These are phyloP conservation scores for Solanum bulbocastanum DNA, from an alignment of 257 asterid species.

Conservation along the genomic window DNA sequence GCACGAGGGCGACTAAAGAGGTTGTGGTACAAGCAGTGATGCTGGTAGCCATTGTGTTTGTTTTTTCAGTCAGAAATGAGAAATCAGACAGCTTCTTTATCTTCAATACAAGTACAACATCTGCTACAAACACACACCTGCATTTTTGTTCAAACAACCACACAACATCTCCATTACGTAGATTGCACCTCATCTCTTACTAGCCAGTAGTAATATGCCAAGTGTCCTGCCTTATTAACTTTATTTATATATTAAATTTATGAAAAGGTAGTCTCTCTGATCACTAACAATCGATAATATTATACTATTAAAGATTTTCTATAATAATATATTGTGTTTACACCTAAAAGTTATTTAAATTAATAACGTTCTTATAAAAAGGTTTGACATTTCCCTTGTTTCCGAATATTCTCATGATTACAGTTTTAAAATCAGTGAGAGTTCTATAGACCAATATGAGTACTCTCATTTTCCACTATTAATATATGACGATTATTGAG, in stretches of 20 bases:
- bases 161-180: background rate
- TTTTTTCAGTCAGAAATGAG: background rate
- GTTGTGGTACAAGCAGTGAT: slow-evolving; percentile 50
- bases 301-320: no score
- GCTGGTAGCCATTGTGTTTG: slow-evolving; percentile 48
- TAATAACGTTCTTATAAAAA: no score
- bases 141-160: background rate
- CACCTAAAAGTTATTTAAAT: no score
- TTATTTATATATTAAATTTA: no score
- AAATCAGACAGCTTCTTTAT: background rate
- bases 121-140: background rate
- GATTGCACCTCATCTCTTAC: background rate
- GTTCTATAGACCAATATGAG: background rate
- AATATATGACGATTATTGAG: no score
- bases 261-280: background rate
- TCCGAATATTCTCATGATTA: background rate
- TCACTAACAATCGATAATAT: background rate
- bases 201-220: background rate
- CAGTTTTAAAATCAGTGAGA: no score
- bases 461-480: no score
- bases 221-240: background rate
- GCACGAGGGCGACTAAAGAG: slow-evolving; percentile 28
- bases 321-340: no score
- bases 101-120: background rate
- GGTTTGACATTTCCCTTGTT: background rate